Base-by-base conservation (phyloP, 768 basidiomycete genomes). In the Sporobolomyces pararoseus region DNA sequence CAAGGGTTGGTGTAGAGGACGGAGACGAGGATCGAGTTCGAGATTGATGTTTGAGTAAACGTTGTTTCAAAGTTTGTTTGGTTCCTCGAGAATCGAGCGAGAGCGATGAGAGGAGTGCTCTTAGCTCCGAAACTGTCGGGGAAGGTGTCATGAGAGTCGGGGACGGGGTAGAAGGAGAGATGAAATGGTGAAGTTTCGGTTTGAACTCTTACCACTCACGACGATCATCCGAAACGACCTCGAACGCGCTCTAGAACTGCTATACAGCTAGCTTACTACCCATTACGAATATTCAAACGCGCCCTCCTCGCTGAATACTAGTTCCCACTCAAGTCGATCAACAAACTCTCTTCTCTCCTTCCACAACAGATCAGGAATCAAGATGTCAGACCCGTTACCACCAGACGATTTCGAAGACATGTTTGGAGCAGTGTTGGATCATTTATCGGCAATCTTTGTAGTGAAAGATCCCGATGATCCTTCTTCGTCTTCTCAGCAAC, bases 21-120 rank as follows among this genome's bases (percentile, higher is more conserved):
- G 68, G 29, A n/a, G 34, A 23, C 42, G 39, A 64, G 52, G 31
- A 35, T n/a, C 29, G 55, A 19, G 68, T 27, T 17, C 16, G n/a
- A 23, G 46, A 47, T 47, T 53, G 61, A 34, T 68, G 52, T 53
- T 37, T 42, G 32, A 23, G 32, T 39, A 78, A 78, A 44, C 71
- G 80, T 75, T 77, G 77, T 50, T 77, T 78, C 17, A 82, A 74
- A 2, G 78, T 79, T 52, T 79, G 78, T 58, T 81, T 81, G 72
- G 79, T 80, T 2, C 81, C 81, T 42, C 79, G 75, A 1, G 78
- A 73, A 52, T 80, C 78, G 31, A 81, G 74, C 0, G 76, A 74
- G 35, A 80, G 76, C 0, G 70, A 73, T 3, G 57, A 73, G 35
- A 82, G 76, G 4, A 77, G 73, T 5, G 63, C 71, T 7, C 76